These are phyloP conservation scores for Phytophthora brassicae DNA, from an alignment of 352 stramenopile species.

Conservation along the genomic window DNA sequence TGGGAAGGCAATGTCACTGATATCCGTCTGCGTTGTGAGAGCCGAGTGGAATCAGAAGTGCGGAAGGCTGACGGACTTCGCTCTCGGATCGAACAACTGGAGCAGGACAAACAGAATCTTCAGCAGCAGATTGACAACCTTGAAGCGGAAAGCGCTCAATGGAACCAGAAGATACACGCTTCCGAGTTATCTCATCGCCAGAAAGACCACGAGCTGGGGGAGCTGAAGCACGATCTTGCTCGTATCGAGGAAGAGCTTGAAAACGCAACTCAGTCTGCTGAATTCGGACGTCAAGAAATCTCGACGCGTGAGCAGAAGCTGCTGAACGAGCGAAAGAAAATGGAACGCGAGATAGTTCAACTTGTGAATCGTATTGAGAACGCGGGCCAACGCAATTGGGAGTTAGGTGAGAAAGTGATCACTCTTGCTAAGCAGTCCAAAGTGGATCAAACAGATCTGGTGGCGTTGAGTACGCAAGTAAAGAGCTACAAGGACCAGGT, in stretches of 20 bases:
- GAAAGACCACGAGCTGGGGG: conserved; percentile 33
- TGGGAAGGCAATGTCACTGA: conserved; percentile 45
- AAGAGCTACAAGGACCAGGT: conserved; percentile 66
- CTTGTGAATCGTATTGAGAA: conserved; percentile 59
- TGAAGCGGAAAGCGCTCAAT: conserved; percentile 27
- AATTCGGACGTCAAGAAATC: conserved; percentile 40
- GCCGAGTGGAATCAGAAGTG: conserved; percentile 38
- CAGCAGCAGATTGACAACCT: conserved; percentile 27
- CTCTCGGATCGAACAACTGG: conserved; percentile 34
- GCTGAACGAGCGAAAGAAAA: conserved; percentile 53
- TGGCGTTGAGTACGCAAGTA: conserved; percentile 62
- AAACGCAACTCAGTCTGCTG: conserved; percentile 28
- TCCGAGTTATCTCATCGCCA: conserved; percentile 24
- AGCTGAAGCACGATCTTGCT: conserved; percentile 26
- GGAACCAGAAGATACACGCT: conserved; percentile 29
- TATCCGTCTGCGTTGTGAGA: conserved; percentile 39
- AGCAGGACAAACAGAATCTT: conserved; percentile 38
- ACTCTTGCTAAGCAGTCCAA: conserved; percentile 57
- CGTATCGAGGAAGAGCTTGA: conserved; percentile 33
- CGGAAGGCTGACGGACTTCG: conserved; percentile 44
- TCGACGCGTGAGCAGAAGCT: conserved; percentile 54
- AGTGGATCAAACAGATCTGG: conserved; percentile 55
- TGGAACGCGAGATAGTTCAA: conserved; percentile 53
- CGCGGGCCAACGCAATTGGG: conserved; percentile 48
- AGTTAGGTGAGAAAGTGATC: conserved; percentile 67